A percentile compares a stretch with the other conserved stretches of the same genome.
Evolutionary conservation across 805 yeast species (phyloP).

Genomic region (Metschnikowia aberdeeniae): DNA sequence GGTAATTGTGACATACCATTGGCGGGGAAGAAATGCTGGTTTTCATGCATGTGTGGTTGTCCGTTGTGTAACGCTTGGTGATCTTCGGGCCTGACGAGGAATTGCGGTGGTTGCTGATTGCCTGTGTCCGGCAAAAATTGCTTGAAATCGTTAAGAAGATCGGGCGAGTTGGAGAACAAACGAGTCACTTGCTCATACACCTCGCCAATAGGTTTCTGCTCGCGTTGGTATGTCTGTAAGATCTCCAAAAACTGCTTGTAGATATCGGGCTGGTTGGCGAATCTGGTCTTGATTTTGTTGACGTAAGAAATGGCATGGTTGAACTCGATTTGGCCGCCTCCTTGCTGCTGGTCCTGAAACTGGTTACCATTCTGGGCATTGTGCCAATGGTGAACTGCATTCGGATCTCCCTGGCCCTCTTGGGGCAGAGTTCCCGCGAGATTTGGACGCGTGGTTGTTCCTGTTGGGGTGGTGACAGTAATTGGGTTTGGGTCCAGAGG

Average conservation of each 20-base stretch:
- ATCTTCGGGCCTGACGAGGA: conserved; percentile 19
- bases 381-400: conserved; percentile 9
- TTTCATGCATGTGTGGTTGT: conserved; percentile 9
- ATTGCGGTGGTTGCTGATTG: conserved; percentile 31
- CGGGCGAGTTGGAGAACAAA: conserved; percentile 90
- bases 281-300: conserved; percentile 91
- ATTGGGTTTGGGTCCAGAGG: conserved; percentile 91
- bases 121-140: conserved; percentile 87
- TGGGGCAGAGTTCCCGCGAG: conserved; percentile 22
- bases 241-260: conserved; percentile 94
- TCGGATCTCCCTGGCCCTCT: not conserved
- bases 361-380: conserved; percentile 2
- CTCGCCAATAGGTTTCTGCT: conserved; percentile 90
- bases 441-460: conserved; percentile 67
- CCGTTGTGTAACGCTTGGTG: conserved; percentile 19
- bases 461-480: conserved; percentile 92
- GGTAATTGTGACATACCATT: conserved; percentile 55
- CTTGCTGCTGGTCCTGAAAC: conserved; percentile 18
- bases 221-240: conserved; percentile 93
- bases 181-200: conserved; percentile 91
- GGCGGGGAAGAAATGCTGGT: conserved; percentile 14
- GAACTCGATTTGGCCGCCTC: conserved; percentile 79
- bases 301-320: conserved; percentile 96
- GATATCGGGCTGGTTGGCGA: conserved; percentile 90
- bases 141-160: conserved; percentile 88